phyloP scores from a whole-genome alignment of 495 filamentous ascomycete species.

The Amphirosellinia nigrospora region DNA sequence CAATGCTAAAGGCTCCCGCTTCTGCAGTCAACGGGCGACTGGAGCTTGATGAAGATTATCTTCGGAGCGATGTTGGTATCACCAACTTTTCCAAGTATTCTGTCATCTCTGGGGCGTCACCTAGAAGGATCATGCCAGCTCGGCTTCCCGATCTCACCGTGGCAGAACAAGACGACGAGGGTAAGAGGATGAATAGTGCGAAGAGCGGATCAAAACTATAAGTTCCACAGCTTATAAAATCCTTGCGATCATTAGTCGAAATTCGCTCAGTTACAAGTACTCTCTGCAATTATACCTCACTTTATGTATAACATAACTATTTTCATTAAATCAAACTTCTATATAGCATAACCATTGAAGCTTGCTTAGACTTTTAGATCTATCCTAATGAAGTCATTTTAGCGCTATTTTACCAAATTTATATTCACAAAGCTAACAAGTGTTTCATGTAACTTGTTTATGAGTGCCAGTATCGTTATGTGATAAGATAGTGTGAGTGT shows the following conservation, averaged over 20 bases:
- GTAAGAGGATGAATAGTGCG: conserved; percentile 71
- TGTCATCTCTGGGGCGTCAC: conserved; percentile 66
- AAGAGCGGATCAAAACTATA: conserved; percentile 31
- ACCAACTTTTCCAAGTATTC: conserved; percentile 78
- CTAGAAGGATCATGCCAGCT: conserved; percentile 80
- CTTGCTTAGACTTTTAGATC: neutral
- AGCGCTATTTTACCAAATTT: too few species aligned
- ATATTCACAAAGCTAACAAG: neutral
- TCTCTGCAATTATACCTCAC: neutral
- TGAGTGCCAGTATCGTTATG: neutral
- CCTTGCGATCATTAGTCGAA: neutral
- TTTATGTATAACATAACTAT: neutral
- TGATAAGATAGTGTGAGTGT: neutral
- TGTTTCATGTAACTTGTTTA: neutral
- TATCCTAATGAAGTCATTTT: neutral
- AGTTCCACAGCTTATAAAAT: neutral
- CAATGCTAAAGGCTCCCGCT: conserved; percentile 69
- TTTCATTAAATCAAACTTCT: neutral
- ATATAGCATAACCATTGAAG: neutral
- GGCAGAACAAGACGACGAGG: conserved; percentile 83
- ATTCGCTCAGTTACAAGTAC: neutral
- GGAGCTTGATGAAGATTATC: conserved; percentile 82
- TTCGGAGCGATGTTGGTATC: conserved; percentile 65
- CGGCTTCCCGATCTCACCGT: conserved; percentile 74
- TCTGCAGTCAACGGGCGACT: conserved; percentile 71